A percentile compares a stretch with the other conserved stretches of the same genome.
These are phyloP conservation scores for Gaeumannomyces sp. DNA, from an alignment of 2,329 filamentous ascomycete genomes.

Conservation along the genomic window DNA sequence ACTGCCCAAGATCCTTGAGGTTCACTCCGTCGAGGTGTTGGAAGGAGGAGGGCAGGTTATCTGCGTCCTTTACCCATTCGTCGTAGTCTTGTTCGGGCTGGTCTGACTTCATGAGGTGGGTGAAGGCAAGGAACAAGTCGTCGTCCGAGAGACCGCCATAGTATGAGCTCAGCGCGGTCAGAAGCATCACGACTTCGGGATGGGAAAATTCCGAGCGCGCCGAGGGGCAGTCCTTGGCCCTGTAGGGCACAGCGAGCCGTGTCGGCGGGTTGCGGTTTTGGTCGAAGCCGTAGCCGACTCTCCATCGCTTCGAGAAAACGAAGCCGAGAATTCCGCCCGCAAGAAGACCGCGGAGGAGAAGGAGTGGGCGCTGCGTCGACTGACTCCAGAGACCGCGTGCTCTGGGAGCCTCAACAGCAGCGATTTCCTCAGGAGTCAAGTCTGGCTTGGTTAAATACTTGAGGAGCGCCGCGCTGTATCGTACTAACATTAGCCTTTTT, in stretches of 20 bases:
- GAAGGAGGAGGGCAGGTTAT: conserved; percentile 31
- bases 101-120: conserved; percentile 42
- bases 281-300: conserved; percentile 58
- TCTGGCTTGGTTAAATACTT: conserved; percentile 35
- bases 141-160: conserved; percentile 46
- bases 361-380: conserved; percentile 31
- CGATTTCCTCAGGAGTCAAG: conserved; percentile 21
- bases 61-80: conserved; percentile 35
- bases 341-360: conserved; percentile 48
- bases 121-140: conserved; percentile 42
- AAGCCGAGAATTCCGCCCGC: conserved; percentile 49
- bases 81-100: conserved; percentile 46
- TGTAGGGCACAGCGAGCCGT: conserved; percentile 50
- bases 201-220: conserved; percentile 56
- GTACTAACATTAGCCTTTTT: conserved; percentile 36
- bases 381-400: conserved; percentile 30
- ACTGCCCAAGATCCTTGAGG: conserved; percentile 46
- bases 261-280: conserved; percentile 31
- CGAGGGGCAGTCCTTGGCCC: conserved; percentile 52
- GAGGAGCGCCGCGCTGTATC: conserved; percentile 13
- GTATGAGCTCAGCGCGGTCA: conserved; percentile 53
- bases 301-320: conserved; percentile 52
- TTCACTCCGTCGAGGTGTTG: conserved; percentile 47
- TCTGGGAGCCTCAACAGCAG: conserved; percentile 27
- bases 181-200: conserved; percentile 48